phyloP scores from a whole-genome alignment of 2,329 filamentous ascomycete genomes.

The Exophiala sideris region DNA sequence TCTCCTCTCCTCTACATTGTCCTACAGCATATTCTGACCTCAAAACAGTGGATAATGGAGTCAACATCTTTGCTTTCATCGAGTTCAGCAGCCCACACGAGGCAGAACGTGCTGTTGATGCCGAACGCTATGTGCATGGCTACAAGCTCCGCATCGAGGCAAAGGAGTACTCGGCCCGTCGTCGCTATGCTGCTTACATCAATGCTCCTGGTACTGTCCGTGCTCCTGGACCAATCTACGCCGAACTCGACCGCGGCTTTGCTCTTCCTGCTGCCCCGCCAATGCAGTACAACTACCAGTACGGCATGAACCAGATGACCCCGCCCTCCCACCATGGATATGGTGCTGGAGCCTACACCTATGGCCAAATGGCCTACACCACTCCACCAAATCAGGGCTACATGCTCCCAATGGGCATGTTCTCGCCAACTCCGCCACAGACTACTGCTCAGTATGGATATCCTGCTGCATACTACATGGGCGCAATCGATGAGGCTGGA shows the following conservation, averaged over 20 bases:
- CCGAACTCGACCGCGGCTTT: too few relatives aligned
- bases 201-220: too few relatives aligned
- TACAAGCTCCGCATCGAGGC: constrained; percentile 25
- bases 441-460: background rate
- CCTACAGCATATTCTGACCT: constrained; percentile 6
- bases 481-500: constrained; percentile 10
- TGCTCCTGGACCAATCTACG: too few relatives aligned
- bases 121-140: constrained; percentile 11
- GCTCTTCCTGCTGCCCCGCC: too few relatives aligned
- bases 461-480: background rate
- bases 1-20: background rate
- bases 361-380: background rate
- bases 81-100: constrained; percentile 21
- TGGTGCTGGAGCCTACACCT: too few relatives aligned
- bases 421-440: constrained; percentile 8
- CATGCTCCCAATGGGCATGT: constrained; percentile 12
- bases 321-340: too few relatives aligned
- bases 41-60: constrained; percentile 8
- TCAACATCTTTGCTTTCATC: constrained; percentile 28
- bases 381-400: background rate
- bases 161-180: constrained; percentile 28
- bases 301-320: constrained; percentile 2
- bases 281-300: constrained; percentile 7
- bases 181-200: background rate
- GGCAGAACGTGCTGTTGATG: constrained; percentile 19